Evolutionary conservation across 202 grass and related monocot genomes (phyloP), one percentile per base, ranked within the genome.

Genomic region (Digitaria exilis): DNA sequence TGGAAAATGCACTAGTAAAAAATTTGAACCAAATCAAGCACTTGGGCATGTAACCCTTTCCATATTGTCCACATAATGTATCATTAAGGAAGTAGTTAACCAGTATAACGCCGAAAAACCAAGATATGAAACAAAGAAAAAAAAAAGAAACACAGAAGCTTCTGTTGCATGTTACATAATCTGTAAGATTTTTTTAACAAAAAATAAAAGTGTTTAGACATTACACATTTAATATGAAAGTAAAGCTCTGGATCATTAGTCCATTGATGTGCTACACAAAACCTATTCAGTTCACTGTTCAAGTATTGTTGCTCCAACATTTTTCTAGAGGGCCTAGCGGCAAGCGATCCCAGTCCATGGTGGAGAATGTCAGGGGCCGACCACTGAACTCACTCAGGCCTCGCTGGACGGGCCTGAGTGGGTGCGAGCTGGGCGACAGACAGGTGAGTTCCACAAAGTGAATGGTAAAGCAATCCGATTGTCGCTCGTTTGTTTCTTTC

Each of bases 11-110:
- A 69, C 43, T 70, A 28, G 22, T 70, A n/a, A 70, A 70, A 71
- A 43, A 69, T 26, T 45, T 70, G 41, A 70, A 70, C 22, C 25
- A 49, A 45, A 71, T 2, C 7, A 71, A 71, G 16, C 26, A 65
- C 24, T 25, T 52, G 4, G 31, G 62, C 52, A 78, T 65, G 14
- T 28, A 71, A 79, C 43, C 50, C 25, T 79, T 30, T 11, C 43
- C 44, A 52, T 55, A 54, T 8, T 30, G 30, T 54, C 10, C 30
- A 39, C 21, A 62, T 75, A 64, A 14, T 79, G 52, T 72, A 22
- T 29, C 55, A 71, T 29, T 22, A 57, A 71, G 7, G 78, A 63
- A 63, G 45, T 22, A 86, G 10, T 52, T 55, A 24, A 72, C 71
- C 81, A 83, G 9, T 55, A 13, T 0, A 69, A 69, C 4, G 13